These are phyloP conservation scores for Fusarium veterinarium DNA, from an alignment of 2,329 filamentous ascomycete genomes.

Conservation along the genomic window DNA sequence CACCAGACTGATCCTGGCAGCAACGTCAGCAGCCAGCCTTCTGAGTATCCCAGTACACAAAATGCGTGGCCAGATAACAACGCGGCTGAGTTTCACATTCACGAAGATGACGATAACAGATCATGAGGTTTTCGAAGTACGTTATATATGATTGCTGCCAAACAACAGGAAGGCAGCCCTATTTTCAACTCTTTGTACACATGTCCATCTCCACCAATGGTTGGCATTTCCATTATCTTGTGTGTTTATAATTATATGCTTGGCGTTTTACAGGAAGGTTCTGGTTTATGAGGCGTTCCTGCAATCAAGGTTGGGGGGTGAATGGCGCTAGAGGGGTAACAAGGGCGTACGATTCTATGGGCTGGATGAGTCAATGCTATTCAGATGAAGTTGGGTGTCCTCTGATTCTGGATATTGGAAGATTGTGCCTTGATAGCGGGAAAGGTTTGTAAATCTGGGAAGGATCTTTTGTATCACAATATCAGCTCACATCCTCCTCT, in stretches of 20 bases:
- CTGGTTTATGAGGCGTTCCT: slow-evolving; percentile 29
- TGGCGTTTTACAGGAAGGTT: slow-evolving; percentile 23
- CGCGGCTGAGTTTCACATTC: slow-evolving; percentile 52
- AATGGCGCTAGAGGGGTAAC: not conserved
- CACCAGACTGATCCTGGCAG: slow-evolving; percentile 46
- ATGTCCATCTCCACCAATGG: not conserved
- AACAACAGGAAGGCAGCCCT: slow-evolving; percentile 5
- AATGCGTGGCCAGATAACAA: slow-evolving; percentile 53
- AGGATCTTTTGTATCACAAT: slow-evolving; percentile 32
- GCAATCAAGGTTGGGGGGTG: slow-evolving; percentile 8
- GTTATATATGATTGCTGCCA: slow-evolving; percentile 16
- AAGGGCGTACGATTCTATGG: slow-evolving; percentile 10
- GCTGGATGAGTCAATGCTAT: not conserved
- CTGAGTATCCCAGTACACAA: slow-evolving; percentile 67
- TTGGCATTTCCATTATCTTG: slow-evolving; percentile 8
- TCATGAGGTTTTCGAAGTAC: slow-evolving; percentile 19
- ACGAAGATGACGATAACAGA: slow-evolving; percentile 52
- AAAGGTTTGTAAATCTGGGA: slow-evolving; percentile 17
- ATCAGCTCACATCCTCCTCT: slow-evolving; percentile 25
- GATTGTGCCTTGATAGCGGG: slow-evolving; percentile 17
- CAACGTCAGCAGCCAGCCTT: slow-evolving; percentile 63
- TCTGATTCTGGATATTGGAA: not conserved
- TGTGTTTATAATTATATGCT: slow-evolving; percentile 12
- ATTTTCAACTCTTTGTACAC: slow-evolving; percentile 12
- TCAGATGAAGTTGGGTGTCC: not conserved